These are phyloP conservation scores for Alternaria sp. DNA, from an alignment of 2,329 filamentous ascomycete genomes.

Conservation along the genomic window DNA sequence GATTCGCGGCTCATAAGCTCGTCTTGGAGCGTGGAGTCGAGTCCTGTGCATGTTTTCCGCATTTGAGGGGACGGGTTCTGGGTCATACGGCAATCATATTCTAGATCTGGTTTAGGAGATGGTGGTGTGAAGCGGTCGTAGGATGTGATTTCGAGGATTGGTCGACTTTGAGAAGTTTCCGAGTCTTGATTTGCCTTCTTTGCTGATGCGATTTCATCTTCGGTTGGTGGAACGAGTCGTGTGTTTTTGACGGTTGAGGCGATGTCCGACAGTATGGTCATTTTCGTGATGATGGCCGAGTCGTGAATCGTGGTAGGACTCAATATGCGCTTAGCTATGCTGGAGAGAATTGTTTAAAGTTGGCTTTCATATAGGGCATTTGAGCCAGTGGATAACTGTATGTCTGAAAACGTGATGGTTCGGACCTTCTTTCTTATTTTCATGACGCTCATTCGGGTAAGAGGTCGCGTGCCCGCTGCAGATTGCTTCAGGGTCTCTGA, in stretches of 20 bases:
- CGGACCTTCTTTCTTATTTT: neutral
- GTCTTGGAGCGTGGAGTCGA: conserved; percentile 10
- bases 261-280: conserved; percentile 9
- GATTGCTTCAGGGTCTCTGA: neutral
- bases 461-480: neutral
- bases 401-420: neutral
- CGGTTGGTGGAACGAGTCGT: conserved; percentile 12
- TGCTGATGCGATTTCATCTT: neutral
- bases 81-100: conserved; percentile 21
- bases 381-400: neutral
- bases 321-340: neutral
- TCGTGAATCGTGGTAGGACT: neutral
- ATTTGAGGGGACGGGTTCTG: conserved; percentile 3
- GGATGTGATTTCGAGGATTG: conserved; percentile 16
- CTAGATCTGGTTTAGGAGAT: conserved; percentile 9
- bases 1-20: conserved; percentile 16
- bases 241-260: conserved; percentile 2
- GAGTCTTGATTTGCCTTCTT: neutral
- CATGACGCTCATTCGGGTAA: neutral
- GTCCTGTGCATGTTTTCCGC: conserved; percentile 10
- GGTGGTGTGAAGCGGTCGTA: conserved; percentile 17
- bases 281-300: neutral
- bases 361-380: neutral
- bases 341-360: neutral
- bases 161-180: neutral